Base-by-base conservation (phyloP, 1,284 basidiomycete species). In the Cryptococcus hybrid region DNA sequence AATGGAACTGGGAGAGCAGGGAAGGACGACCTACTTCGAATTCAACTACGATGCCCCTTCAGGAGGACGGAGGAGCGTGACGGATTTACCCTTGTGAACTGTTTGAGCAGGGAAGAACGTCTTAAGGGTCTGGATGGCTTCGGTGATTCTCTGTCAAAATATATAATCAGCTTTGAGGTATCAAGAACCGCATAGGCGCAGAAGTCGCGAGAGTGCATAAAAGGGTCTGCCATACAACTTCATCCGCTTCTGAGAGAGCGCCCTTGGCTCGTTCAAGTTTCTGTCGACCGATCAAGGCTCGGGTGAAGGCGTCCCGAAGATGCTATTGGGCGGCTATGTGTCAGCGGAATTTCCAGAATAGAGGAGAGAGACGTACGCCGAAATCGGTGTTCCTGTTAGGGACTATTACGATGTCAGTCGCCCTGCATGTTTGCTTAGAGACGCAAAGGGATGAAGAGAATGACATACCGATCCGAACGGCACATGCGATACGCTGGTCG, bases 381-480 rank as follows among this genome's bases (percentile, higher is more conserved):
- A 82, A 82, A 60, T 81, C 80, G 18, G 82, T 83, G 50, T 77
- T 79, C n/a, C 82, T 71, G 0, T 80, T 77, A 1, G 82, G 82
- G 1, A 83, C 81, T 80, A 52, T 13, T 7, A 24, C 30, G 49
- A 30, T 54, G 24, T 3, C 1, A 18, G 36, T 37, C n/a, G 44
- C 13, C 11, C 45, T 51, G 43, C 36, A n/a, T 13, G 9, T 36
- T 15, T 37, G 37, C 35, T 18, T 42, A 24, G 15, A 30, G 30
- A 55, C 34, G 47, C 3, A 34, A 30, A 30, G 30, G n/a, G 12
- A 43, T 24, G 12, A 8, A 18, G 48, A 24, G 11, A 51, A 30
- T 37, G 44, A 57, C 73, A 50, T 47, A 79, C 78, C 73, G 37
- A 80, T 78, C 37, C 74, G 68, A 12, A 80, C 68, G 8, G 78